Evolutionary conservation across 2,329 filamentous ascomycete species (phyloP), one percentile per base, ranked within the genome.

Genomic region (Phoma sp.): DNA sequence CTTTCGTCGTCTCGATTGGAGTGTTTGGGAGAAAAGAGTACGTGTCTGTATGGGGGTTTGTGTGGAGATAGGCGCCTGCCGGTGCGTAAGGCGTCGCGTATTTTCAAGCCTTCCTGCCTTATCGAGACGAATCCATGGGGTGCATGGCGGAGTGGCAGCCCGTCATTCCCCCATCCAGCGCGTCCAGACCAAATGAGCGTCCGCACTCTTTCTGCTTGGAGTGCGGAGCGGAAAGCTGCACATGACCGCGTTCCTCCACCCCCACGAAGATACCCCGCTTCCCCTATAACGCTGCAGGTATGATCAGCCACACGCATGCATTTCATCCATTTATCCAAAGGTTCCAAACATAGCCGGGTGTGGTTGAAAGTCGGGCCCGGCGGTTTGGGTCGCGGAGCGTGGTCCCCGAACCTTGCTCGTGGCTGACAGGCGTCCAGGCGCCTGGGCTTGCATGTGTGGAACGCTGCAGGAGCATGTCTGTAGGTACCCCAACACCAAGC

Each of bases 331-430:
- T 56, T 45, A 52, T 60, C 52, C 58, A 55, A 53, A 57, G 55
- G 49, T 46, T 60, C 52, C 58, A 55, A 53, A 57, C 55, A 51
- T 46, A 59, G 41, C 32, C 32, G 29, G 3, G 18, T 58, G 57
- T 56, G 62, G 55, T 59, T 58, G 61, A 55, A 61, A 51, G 57
- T 50, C 14, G 27, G 47, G 44, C 57, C 66, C 66, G 46, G 44
- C 24, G 48, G 53, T 43, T 37, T 68, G 66, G 66, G 53, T 67
- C 57, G 52, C 63, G 55, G 61, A 50, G 53, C 46, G 52, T 41
- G 56, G 57, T 61, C 63, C 63, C 58, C 61, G 61, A 62, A 53
- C 56, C 57, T 58, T 60, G 56, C 53, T 43, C 49, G 13, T 47
- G 56, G 42, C 35, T 53, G 37, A 44, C 54, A 45, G 44, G 57